Evolutionary conservation across 164 flowering plant species (phyloP).

Genomic region (Amborella trichopoda): DNA sequence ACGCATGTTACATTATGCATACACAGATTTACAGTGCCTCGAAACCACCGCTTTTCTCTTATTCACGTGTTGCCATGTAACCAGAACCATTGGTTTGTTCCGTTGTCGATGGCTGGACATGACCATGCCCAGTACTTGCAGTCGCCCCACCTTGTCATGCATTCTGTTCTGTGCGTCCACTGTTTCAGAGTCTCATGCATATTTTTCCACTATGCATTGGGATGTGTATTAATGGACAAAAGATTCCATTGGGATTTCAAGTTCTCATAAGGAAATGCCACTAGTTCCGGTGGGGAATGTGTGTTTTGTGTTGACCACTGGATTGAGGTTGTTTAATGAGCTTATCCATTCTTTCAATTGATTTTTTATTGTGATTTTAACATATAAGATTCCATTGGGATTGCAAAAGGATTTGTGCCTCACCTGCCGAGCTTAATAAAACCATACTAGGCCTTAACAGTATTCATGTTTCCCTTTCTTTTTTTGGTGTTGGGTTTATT

Average conservation of each 20-base stretch:
- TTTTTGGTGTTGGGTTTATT: not conserved
- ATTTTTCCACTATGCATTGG: too few species aligned
- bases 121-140: constrained; percentile 16
- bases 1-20: too few species aligned
- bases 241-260: too few species aligned
- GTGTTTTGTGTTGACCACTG: not conserved
- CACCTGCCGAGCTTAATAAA: not conserved
- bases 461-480: not conserved
- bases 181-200: too few species aligned
- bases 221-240: too few species aligned
- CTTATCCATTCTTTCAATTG: not conserved
- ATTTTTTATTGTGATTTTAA: constrained; percentile 2
- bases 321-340: not conserved
- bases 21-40: too few species aligned
- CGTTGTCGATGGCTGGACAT: constrained; percentile 39
- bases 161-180: not conserved
- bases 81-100: constrained; percentile 28
- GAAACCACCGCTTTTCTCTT: constrained; percentile 22
- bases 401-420: not conserved
- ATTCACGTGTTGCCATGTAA: constrained; percentile 49
- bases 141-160: not conserved
- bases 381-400: constrained; percentile 21
- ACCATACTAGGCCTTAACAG: not conserved
- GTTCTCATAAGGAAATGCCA: too few species aligned
- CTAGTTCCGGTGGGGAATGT: not conserved